A percentile compares a stretch with the other conserved stretches of the same genome.
phyloP scores from a whole-genome alignment of 768 basidiomycete species.

The Russula foetens region DNA sequence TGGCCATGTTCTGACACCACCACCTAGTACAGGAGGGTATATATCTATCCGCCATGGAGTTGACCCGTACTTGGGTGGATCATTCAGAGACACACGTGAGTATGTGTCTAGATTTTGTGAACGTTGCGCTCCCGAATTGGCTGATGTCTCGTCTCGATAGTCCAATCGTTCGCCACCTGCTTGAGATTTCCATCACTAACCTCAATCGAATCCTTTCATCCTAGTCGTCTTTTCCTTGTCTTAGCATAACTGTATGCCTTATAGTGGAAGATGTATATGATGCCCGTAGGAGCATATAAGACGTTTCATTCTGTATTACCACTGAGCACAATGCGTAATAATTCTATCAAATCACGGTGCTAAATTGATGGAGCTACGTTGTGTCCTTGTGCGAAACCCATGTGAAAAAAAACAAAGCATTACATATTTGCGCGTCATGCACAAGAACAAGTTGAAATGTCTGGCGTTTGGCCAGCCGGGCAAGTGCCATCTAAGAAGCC shows the following conservation, averaged over 20 bases:
- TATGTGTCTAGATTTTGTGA: too few relatives aligned
- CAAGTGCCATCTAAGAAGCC: conserved; percentile 34
- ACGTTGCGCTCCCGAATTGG: too few relatives aligned
- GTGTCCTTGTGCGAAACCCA: neutral
- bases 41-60: too few relatives aligned
- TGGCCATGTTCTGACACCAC: too few relatives aligned
- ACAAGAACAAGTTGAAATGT: conserved; percentile 36
- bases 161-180: conserved; percentile 11
- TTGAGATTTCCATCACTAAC: neutral
- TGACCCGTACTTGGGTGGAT: too few relatives aligned
- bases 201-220: neutral
- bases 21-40: too few relatives aligned
- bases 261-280: conserved; percentile 15
- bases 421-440: conserved; percentile 12
- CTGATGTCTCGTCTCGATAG: too few relatives aligned
- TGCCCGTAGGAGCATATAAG: neutral
- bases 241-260: conserved; percentile 1
- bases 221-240: neutral
- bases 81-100: too few relatives aligned
- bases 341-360: neutral
- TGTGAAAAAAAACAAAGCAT: neutral
- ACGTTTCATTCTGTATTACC: conserved; percentile 6
- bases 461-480: conserved; percentile 36
- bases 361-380: neutral
- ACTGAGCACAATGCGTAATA: neutral